Conservation (phyloP, 2,329 filamentous ascomycete genomes). For the Elsinoe necatrix region DNA sequence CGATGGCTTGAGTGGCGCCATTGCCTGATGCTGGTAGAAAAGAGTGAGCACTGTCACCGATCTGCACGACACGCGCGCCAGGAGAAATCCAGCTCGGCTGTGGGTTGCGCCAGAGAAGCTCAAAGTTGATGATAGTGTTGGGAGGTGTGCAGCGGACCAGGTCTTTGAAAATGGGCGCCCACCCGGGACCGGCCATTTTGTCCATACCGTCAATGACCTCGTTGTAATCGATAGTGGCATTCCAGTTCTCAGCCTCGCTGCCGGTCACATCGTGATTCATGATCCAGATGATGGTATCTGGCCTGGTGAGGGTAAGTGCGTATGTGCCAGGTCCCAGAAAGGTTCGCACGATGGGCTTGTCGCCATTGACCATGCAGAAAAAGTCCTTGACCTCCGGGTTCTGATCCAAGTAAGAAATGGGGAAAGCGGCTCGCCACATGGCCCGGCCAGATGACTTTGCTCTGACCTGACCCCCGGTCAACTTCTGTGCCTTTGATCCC, state of each 20-base stretch:
- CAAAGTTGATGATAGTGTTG: constrained; percentile 43
- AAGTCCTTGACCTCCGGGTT: constrained; percentile 40
- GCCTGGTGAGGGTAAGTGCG: constrained; percentile 37
- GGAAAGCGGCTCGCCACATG: constrained; percentile 29
- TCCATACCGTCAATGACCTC: constrained; percentile 41
- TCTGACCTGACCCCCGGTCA: constrained; percentile 38
- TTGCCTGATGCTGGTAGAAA: constrained; percentile 40
- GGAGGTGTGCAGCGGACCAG: constrained; percentile 37
- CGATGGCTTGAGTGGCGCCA: constrained; percentile 41
- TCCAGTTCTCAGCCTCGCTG: constrained; percentile 39
- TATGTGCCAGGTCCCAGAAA: constrained; percentile 38
- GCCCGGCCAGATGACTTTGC: constrained; percentile 27
- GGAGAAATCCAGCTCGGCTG: constrained; percentile 39
- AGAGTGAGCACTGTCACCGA: constrained; percentile 39
- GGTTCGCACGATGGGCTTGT: constrained; percentile 39
- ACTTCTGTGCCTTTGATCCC: constrained; percentile 38
- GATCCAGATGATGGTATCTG: constrained; percentile 44
- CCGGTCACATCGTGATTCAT: constrained; percentile 42
- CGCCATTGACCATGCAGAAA: constrained; percentile 36
- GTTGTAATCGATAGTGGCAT: constrained; percentile 38
- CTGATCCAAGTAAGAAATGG: constrained; percentile 37
- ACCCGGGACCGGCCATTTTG: constrained; percentile 36
- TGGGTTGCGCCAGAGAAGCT: constrained; percentile 36
- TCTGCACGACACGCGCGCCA: constrained; percentile 36
- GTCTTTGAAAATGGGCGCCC: constrained; percentile 39